Evolutionary conservation across 1,284 basidiomycete genomes (phyloP).

Genomic region (Kalmanozyma brasiliensis): DNA sequence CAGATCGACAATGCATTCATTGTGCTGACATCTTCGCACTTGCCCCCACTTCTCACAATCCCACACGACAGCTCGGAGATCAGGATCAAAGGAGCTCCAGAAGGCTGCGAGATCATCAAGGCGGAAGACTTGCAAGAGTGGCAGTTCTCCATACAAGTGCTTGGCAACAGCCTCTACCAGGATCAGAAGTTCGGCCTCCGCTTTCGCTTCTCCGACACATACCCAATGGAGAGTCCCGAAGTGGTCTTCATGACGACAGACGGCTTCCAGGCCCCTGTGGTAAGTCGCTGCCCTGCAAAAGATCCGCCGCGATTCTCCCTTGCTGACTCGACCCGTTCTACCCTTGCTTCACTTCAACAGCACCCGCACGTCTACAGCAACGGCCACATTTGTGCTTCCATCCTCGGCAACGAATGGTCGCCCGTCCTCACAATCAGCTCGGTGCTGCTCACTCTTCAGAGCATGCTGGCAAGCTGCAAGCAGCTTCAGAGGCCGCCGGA

Average conservation of each 20-base stretch:
- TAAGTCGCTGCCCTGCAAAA: slow-evolving; percentile 33
- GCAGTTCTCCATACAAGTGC: slow-evolving; percentile 53
- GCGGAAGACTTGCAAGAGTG: slow-evolving; percentile 57
- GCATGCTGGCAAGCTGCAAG: slow-evolving; percentile 66
- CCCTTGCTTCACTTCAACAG: slow-evolving; percentile 5
- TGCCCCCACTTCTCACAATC: too few relatives aligned
- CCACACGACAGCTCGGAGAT: slow-evolving; percentile 56
- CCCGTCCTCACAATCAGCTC: slow-evolving; percentile 62
- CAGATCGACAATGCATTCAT: too few relatives aligned
- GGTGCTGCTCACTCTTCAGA: slow-evolving; percentile 63
- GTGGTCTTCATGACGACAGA: slow-evolving; percentile 61
- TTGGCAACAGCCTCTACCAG: slow-evolving; percentile 55
- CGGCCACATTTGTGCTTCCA: slow-evolving; percentile 64
- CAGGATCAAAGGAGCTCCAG: slow-evolving; percentile 40
- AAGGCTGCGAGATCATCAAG: slow-evolving; percentile 48
- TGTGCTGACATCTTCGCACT: too few relatives aligned
- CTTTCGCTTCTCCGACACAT: slow-evolving; percentile 60
- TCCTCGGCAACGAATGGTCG: slow-evolving; percentile 63
- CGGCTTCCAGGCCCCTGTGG: slow-evolving; percentile 59
- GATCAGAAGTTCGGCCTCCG: slow-evolving; percentile 61
- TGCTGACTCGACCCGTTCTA: not conserved
- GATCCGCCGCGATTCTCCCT: not conserved
- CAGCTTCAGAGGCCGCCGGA: slow-evolving; percentile 60
- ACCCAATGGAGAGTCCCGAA: slow-evolving; percentile 66
- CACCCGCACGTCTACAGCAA: slow-evolving; percentile 60